These are phyloP conservation scores for Phylloporus arenicola DNA, from an alignment of 768 basidiomycete genomes.

Conservation along the genomic window DNA sequence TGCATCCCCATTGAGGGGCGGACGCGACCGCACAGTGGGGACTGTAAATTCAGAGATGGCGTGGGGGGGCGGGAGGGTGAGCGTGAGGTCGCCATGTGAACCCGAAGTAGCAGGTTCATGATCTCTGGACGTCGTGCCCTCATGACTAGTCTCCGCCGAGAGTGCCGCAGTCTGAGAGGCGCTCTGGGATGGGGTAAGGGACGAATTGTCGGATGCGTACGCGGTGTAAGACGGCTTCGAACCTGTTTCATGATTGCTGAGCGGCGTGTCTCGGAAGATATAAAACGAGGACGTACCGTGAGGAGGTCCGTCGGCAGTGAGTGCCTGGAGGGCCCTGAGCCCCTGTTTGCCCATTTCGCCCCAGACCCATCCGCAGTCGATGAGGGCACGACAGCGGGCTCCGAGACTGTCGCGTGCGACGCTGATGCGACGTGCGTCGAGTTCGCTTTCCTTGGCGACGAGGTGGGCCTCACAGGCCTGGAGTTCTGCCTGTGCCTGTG, in stretches of 20 bases:
- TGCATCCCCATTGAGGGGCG: not conserved
- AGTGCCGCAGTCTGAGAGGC: slow-evolving; percentile 48
- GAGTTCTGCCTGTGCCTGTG: slow-evolving; percentile 65
- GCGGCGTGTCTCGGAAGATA: not conserved
- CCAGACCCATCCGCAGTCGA: slow-evolving; percentile 68
- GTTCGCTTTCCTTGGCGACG: slow-evolving; percentile 61
- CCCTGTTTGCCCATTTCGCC: slow-evolving; percentile 61
- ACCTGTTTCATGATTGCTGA: not conserved
- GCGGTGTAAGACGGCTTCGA: slow-evolving; percentile 7
- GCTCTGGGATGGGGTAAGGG: slow-evolving; percentile 71
- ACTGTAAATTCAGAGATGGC: slow-evolving; percentile 24
- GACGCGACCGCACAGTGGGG: slow-evolving; percentile 18
- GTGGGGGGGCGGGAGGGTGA: slow-evolving; percentile 24
- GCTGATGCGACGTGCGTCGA: slow-evolving; percentile 47
- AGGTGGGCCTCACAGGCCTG: slow-evolving; percentile 80
- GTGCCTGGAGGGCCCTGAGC: slow-evolving; percentile 29
- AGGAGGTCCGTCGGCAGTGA: not conserved
- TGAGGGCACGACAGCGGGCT: slow-evolving; percentile 56
- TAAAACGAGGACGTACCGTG: slow-evolving; percentile 6
- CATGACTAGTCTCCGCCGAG: slow-evolving; percentile 18
- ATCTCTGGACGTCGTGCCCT: slow-evolving; percentile 8
- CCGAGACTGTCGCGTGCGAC: slow-evolving; percentile 60
- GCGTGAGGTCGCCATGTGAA: slow-evolving; percentile 6
- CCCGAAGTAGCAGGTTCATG: not conserved
- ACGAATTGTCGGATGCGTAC: slow-evolving; percentile 51